phyloP scores from a whole-genome alignment of 805 yeast genomes.

The Sporopachydermia lactativora region DNA sequence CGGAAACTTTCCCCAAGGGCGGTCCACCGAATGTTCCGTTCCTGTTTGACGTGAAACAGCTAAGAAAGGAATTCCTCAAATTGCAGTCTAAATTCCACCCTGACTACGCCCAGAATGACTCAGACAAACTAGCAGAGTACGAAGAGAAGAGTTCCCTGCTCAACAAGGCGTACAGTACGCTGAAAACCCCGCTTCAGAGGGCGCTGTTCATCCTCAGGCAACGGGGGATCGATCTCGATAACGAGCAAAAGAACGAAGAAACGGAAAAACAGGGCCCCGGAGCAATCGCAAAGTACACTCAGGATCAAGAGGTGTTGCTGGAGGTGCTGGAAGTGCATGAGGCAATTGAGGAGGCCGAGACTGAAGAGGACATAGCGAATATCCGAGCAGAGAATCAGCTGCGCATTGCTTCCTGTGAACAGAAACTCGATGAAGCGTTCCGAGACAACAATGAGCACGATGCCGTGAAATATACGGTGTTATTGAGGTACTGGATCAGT shows the following conservation, averaged over 20 bases:
- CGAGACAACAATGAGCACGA: conserved; percentile 32
- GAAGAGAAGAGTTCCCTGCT: conserved; percentile 36
- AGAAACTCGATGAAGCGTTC: conserved; percentile 33
- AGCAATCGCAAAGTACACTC: conserved; percentile 20
- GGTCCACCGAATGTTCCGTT: conserved; percentile 53
- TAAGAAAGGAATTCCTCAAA: conserved; percentile 62
- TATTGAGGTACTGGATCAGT: conserved; percentile 74
- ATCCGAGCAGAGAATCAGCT: conserved; percentile 41
- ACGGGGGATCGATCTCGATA: conserved; percentile 37
- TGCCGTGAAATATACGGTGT: conserved; percentile 54
- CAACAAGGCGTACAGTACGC: conserved; percentile 64
- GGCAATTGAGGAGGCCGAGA: conserved; percentile 49
- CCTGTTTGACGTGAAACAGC: conserved; percentile 33
- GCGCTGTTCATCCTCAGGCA: conserved; percentile 42
- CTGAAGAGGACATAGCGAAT: conserved; percentile 39
- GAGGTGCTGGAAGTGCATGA: conserved; percentile 79
- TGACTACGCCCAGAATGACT: conserved; percentile 33
- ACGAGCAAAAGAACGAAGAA: conserved; percentile 39
- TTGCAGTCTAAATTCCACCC: conserved; percentile 76
- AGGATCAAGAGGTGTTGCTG: conserved; percentile 45
- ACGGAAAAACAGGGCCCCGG: conserved; percentile 19
- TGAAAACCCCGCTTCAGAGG: conserved; percentile 57
- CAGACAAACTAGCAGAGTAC: conserved; percentile 13
- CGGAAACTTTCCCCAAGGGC: conserved; percentile 53
- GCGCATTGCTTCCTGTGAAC: conserved; percentile 35